Conservation (phyloP, 2,329 filamentous ascomycete species). For the Reticulascus tulasneorum region DNA sequence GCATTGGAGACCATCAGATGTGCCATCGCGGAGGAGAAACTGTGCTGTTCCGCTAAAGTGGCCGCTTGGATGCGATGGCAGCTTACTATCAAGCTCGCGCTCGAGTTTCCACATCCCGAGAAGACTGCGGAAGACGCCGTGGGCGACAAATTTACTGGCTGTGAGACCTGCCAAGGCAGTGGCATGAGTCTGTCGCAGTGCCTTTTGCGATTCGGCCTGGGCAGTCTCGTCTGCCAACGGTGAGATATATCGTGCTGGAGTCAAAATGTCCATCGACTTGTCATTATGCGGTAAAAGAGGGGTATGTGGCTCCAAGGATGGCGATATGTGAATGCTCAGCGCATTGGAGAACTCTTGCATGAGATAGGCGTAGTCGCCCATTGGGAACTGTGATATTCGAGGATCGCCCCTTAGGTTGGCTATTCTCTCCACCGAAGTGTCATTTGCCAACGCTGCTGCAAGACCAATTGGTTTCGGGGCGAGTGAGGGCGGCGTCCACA, state of each 20-base stretch:
- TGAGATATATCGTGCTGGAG: conserved; percentile 51
- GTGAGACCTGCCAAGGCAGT: conserved; percentile 38
- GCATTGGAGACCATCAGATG: conserved; percentile 44
- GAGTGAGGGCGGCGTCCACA: conserved; percentile 45
- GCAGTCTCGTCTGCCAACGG: conserved; percentile 31
- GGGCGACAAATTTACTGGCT: conserved; percentile 51
- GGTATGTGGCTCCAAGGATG: conserved; percentile 25
- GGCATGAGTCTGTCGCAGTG: conserved; percentile 41
- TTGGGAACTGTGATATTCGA: conserved; percentile 67
- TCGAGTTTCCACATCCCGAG: conserved; percentile 66
- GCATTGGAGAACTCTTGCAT: conserved; percentile 66
- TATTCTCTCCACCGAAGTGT: conserved; percentile 42
- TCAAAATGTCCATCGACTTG: conserved; percentile 48
- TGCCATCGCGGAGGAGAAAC: conserved; percentile 61
- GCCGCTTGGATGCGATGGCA: conserved; percentile 59
- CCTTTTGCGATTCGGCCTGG: conserved; percentile 34
- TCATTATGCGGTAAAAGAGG: conserved; percentile 37
- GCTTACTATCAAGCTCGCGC: conserved; percentile 49
- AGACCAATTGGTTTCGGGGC: conserved; percentile 23
- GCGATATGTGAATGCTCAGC: conserved; percentile 45
- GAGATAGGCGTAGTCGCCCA: conserved; percentile 75
- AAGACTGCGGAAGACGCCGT: conserved; percentile 66
- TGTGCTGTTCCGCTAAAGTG: conserved; percentile 60
- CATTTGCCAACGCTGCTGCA: conserved; percentile 35
- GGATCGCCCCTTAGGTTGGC: conserved; percentile 48